Percentiles rank a stretch among this genome's conserved stretches.
Conservation (phyloP, 305 asterid species). For the Solanum hybrid region DNA sequence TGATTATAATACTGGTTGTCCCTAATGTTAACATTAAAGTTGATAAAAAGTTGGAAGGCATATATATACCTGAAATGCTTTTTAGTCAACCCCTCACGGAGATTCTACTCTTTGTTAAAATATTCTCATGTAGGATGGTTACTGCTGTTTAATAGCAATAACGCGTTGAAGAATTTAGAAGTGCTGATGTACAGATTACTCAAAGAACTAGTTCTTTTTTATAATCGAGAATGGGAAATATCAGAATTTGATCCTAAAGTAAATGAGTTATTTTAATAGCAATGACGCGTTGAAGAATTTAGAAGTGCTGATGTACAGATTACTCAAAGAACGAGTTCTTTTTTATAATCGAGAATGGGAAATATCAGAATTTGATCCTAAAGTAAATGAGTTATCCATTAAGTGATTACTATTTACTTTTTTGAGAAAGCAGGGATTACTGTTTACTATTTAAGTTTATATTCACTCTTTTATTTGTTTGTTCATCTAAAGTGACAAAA, state of each 20-base stretch:
- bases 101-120: conserved; percentile 14
- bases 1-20: neutral
- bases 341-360: neutral
- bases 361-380: neutral
- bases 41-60: conserved; percentile 10
- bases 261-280: neutral
- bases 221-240: neutral
- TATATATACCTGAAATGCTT: conserved; percentile 16
- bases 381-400: neutral
- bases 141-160: neutral
- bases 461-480: neutral
- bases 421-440: neutral
- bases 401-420: neutral
- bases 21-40: neutral
- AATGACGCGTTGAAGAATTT: neutral
- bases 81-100: neutral
- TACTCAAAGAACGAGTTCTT: neutral
- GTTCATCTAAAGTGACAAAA: neutral
- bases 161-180: neutral
- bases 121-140: conserved; percentile 7
- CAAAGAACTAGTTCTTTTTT: neutral
- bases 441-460: neutral
- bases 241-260: neutral
- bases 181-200: conserved; percentile 6
- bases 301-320: conserved; percentile 5